Conservation (phyloP, 2,329 filamentous ascomycete species). For the Ceratocystis diversiconidia region DNA sequence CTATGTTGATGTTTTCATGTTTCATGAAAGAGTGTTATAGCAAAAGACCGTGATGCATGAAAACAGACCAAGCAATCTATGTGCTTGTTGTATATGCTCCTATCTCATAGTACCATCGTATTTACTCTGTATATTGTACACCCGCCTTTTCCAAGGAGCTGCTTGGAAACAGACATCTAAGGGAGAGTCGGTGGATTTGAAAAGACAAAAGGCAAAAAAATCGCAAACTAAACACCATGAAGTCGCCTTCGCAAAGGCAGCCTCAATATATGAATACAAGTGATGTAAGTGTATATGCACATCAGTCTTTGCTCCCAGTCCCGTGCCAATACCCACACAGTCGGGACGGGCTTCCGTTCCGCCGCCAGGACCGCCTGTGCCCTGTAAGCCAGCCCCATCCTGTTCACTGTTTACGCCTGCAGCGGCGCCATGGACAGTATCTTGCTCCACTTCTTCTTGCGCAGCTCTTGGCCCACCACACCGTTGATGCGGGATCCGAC, state of each 20-base stretch:
- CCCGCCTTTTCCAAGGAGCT: neutral
- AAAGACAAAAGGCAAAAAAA: neutral
- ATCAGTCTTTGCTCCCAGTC: neutral
- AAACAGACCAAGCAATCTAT: neutral
- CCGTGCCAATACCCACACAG: neutral
- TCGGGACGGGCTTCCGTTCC: neutral
- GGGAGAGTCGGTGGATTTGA: neutral
- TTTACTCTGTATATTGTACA: conserved; percentile 1
- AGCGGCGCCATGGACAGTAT: conserved; percentile 85
- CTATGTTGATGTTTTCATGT: neutral
- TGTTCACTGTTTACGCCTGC: conserved; percentile 32
- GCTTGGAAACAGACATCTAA: neutral
- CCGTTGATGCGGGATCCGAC: conserved; percentile 87
- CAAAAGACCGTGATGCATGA: no score
- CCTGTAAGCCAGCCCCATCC: no score
- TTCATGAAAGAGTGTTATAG: neutral
- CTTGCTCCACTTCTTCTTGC: conserved; percentile 94
- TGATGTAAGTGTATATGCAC: neutral
- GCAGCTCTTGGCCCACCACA: conserved; percentile 77
- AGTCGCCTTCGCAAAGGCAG: neutral
- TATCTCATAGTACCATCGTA: neutral
- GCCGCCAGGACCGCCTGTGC: no score
- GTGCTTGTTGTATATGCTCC: neutral
- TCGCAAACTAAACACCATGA: neutral
- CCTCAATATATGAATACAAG: conserved; percentile 2